Percentiles rank a stretch among this genome's conserved stretches.
These are phyloP conservation scores for Passalora sequoiae DNA, from an alignment of 2,329 filamentous ascomycete genomes.

Conservation along the genomic window DNA sequence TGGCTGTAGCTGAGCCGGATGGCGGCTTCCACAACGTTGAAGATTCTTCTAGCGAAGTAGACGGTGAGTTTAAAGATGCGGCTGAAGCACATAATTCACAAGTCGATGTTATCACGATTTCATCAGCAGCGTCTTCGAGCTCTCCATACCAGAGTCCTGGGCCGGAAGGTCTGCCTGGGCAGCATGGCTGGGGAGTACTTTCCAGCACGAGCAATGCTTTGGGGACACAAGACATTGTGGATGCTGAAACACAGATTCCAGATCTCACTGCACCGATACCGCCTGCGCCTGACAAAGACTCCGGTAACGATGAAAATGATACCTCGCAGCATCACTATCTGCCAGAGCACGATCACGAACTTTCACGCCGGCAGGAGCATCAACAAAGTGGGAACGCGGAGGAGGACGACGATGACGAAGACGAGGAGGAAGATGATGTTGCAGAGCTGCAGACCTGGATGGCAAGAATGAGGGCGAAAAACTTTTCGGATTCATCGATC, in stretches of 20 bases:
- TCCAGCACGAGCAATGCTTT: conserved; percentile 2
- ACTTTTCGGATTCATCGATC: conserved; percentile 39
- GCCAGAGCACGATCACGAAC: not conserved
- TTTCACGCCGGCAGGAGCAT: not conserved
- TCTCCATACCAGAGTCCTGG: conserved; percentile 6
- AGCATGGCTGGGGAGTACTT: not conserved
- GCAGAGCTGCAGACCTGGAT: conserved; percentile 29
- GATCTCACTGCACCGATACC: conserved; percentile 29
- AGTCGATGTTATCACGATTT: conserved; percentile 4
- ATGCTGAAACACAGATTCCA: conserved; percentile 28
- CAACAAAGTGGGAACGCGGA: conserved; percentile 1
- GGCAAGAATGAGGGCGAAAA: conserved; percentile 19
- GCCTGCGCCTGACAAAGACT: conserved; percentile 17
- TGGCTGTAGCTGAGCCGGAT: conserved; percentile 27
- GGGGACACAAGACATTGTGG: conserved; percentile 33
- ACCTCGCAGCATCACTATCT: not conserved
- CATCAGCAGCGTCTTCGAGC: conserved; percentile 6
- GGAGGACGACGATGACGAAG: conserved; percentile 7
- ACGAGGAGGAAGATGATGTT: conserved; percentile 2
- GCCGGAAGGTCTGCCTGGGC: not conserved
- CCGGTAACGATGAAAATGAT: conserved; percentile 11
- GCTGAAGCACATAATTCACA: too few species aligned
- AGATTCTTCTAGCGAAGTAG: too few species aligned
- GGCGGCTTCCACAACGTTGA: conserved; percentile 23
- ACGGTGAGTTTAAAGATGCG: too few species aligned